Base-by-base conservation (phyloP, 108 stramenopile species). In the Pseudonitzschia multistriata region DNA sequence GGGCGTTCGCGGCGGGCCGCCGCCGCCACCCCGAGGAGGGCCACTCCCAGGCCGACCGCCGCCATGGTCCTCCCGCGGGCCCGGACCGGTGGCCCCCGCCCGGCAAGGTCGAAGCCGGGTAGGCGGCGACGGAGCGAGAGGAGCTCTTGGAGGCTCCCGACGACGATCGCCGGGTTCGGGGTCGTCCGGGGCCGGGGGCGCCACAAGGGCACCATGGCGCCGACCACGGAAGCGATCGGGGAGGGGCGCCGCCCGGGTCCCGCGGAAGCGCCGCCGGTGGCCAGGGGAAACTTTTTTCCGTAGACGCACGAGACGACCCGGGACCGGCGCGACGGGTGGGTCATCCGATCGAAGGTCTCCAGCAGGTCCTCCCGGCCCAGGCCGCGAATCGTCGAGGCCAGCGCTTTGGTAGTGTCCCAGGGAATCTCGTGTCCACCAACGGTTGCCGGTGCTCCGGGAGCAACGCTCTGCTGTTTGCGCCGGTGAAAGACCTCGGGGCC, bases 281-380 rank as follows among this genome's bases (percentile, higher is more conserved):
- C n/a, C n/a, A n/a, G n/a, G n/a, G 92, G 92, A 69, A 87, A 87
- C 24, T 83, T 91, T n/a, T 73, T 82, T 11, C 92, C 92, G 72
- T 93, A 93, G 22, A 93, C 92, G 68, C 75, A 78, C 13, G 87
- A 85, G 24, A 77, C 71, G 33, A 93, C 74, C 11, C 87, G 76
- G 13, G 85, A 76, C 7, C 92, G 78, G 17, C 68, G 80, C 19
- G 75, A 79, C 31, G 77, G 78, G 27, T 74, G 49, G 1, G 87
- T 73, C 53, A 93, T 74, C 3, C 78, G 71, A 67, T 93, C 88
- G 60, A 73, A 90, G 7, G 84, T 79, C 10, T 80, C 47, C 31
- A 91, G 29, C 47, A 93, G 70, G 55, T 80, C 77, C 10, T 67
- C 45, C 35, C 85, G 75, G 47, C 75, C 63, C 47, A 93, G 37